Evolutionary conservation across 345 rosid genomes (phyloP).

Genomic region (Eucalyptus erythrocorys): DNA sequence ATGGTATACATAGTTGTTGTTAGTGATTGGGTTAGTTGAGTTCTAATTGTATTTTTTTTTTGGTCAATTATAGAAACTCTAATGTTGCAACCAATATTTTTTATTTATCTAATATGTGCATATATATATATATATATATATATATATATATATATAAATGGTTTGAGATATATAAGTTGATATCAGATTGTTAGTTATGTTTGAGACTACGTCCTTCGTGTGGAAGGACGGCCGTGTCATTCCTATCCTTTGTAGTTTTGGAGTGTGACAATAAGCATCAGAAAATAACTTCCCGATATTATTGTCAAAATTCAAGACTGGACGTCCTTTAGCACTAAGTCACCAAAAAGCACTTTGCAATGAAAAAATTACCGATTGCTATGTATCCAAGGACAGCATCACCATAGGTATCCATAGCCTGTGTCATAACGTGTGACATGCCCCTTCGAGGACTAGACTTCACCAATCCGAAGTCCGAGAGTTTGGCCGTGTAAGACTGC

Average conservation of each 20-base stretch:
- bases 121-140: no score
- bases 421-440: background rate
- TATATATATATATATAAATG: no score
- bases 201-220: fast-evolving
- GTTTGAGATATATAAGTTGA: no score
- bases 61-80: no score
- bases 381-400: background rate
- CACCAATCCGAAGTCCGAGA: background rate
- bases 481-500: background rate
- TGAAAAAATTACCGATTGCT: background rate
- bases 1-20: no score
- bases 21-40: no score
- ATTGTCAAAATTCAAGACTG: background rate
- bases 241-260: no score
- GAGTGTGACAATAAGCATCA: no score
- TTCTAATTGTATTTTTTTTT: no score
- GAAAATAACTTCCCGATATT: background rate
- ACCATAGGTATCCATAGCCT: background rate
- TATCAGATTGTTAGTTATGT: no score
- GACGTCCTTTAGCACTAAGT: background rate
- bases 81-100: fast-evolving
- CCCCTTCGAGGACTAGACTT: background rate
- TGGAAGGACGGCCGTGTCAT: fast-evolving
- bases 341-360: background rate
- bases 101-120: no score